phyloP scores from a whole-genome alignment of 495 filamentous ascomycete species.

The Bacidia rubella region DNA sequence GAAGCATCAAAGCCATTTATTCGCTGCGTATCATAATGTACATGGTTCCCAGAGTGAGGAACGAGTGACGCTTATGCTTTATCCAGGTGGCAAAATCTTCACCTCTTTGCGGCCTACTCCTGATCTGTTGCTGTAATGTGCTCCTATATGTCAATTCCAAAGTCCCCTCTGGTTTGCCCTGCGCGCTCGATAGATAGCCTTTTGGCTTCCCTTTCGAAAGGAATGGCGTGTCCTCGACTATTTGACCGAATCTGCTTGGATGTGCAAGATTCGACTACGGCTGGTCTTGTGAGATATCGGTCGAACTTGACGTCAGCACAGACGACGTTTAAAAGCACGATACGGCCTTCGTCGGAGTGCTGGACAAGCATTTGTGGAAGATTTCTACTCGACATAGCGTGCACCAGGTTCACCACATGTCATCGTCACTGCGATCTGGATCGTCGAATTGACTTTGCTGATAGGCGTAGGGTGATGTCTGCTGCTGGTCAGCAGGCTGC shows the following conservation, averaged over 20 bases:
- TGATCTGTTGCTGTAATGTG: not conserved
- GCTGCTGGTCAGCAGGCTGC: conserved; percentile 9
- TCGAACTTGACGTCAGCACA: too few relatives aligned
- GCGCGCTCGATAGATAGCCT: not conserved
- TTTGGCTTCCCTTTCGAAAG: too few relatives aligned
- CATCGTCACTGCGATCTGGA: conserved; percentile 35
- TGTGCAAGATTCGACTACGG: too few relatives aligned
- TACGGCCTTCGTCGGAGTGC: too few relatives aligned
- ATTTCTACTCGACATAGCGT: not conserved
- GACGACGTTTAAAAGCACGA: too few relatives aligned
- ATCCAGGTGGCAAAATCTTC: not conserved
- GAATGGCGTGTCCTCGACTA: too few relatives aligned
- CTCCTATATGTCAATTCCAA: not conserved
- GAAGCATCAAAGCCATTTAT: not conserved
- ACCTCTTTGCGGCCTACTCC: not conserved
- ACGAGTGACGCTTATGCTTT: not conserved
- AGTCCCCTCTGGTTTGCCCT: not conserved
- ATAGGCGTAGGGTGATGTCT: conserved; percentile 24
- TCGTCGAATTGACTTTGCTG: conserved; percentile 37
- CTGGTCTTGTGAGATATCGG: too few relatives aligned
- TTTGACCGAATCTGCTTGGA: too few relatives aligned
- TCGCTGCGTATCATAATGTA: conserved; percentile 1
- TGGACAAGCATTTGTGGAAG: not conserved
- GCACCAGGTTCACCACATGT: conserved; percentile 37
- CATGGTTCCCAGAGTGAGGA: not conserved